Percentiles rank a stretch among this genome's conserved stretches.
phyloP scores from a whole-genome alignment of 2,329 filamentous ascomycete genomes.

The Epichloe gansuensis region DNA sequence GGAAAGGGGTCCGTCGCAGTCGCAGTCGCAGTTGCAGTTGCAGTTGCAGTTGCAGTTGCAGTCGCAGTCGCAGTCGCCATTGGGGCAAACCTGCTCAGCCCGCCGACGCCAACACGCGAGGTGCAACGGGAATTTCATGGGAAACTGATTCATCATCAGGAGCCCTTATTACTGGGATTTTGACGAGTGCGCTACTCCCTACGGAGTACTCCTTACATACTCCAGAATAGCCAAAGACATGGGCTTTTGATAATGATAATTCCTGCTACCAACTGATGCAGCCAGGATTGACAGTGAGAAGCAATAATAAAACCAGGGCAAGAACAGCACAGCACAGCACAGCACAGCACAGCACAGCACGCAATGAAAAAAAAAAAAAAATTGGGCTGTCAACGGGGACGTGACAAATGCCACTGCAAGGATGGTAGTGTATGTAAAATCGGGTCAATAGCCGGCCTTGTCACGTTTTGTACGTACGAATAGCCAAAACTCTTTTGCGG shows the following conservation, averaged over 20 bases:
- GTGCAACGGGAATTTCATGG: background rate
- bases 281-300: background rate
- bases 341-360: too few relatives aligned
- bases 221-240: background rate
- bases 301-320: background rate
- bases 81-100: background rate
- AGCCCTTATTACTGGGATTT: background rate
- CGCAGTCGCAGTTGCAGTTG: too few relatives aligned
- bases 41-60: too few relatives aligned
- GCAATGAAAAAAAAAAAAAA: too few relatives aligned
- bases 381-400: background rate
- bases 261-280: background rate
- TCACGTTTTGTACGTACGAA: background rate
- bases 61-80: too few relatives aligned
- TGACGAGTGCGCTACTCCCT: background rate
- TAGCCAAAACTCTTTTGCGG: background rate
- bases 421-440: too few relatives aligned
- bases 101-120: conserved; percentile 1
- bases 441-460: background rate
- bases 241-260: background rate
- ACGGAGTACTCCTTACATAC: too few relatives aligned
- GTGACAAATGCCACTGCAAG: background rate
- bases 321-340: background rate
- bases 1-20: too few relatives aligned
- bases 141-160: background rate